Evolutionary conservation across 192 early-diverging fungal species (phyloP), one percentile per base, ranked within the genome.

Genomic region (Kickxella alabastrina): DNA sequence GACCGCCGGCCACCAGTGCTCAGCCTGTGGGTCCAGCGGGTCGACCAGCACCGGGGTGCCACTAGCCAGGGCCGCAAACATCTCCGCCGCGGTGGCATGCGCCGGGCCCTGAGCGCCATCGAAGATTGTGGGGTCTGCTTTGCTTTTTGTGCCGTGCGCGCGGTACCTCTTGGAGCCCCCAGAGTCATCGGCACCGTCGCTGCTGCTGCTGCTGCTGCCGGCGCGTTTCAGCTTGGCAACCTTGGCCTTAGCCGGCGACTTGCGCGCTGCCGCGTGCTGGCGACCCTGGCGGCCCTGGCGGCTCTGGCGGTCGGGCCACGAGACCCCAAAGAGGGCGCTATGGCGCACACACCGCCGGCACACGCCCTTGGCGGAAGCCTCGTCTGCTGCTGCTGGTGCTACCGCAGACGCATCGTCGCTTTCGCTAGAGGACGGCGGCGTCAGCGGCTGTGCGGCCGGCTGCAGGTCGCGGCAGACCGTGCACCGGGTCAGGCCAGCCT

Each of bases 41-140:
- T 75, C 72, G 2, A 75, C 65, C 21, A 75, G 48, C 37, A 75
- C 72, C 0, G 65, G 72, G 13, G 72, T 65, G 7, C 72, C 72
- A 14, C 41, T 25, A 22, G 35, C 24, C 13, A 27, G 44, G n/a
- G 28, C 13, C 1, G 56, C 65, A 64, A 64, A 75, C 72, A 75
- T 63, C 25, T 55, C 45, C 4, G 28, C 32, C 0, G 65, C 38
- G 5, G 52, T 42, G 17, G 17, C 21, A 5, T 22, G 18, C n/a
- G 42, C n/a, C 4, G 65, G 13, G 0, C 72, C 72, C 43, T 56
- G 59, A 3, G 49, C 31, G 6, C 72, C 72, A 10, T 67, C 65
- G 49, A 55, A 75, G 1, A 75, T 75, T 5, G 64, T 65, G 7
- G 48, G 15, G 23, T 45, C 48, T 2, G 36, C 46, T 15, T 46